Evolutionary conservation across 139 green algal genomes (phyloP).

Genomic region (Micractinium conductrix): DNA sequence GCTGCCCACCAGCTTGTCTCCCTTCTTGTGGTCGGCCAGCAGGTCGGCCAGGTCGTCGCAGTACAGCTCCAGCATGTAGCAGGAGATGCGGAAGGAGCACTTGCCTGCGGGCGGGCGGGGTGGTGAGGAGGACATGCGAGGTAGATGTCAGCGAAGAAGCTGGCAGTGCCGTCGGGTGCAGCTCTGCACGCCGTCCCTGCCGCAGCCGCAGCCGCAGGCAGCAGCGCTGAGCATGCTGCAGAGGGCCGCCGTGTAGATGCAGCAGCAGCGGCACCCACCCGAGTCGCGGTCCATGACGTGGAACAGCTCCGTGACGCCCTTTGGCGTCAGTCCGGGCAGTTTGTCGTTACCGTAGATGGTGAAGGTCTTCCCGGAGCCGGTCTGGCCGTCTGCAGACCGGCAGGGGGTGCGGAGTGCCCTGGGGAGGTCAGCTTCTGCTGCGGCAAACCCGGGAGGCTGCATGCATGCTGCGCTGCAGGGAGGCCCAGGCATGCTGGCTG

Average conservation of each 20-base stretch:
- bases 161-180: not conserved
- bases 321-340: constrained; percentile 87
- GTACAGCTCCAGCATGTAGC: constrained; percentile 99
- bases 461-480: too few relatives aligned
- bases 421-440: too few relatives aligned
- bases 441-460: too few relatives aligned
- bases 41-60: constrained; percentile 88
- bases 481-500: too few relatives aligned
- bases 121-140: not conserved
- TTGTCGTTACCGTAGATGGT: constrained; percentile 87
- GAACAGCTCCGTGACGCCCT: constrained; percentile 93
- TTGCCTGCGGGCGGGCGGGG: constrained; percentile 54
- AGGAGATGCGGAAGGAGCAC: constrained; percentile 82
- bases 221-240: too few relatives aligned
- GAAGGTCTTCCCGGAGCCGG: constrained; percentile 89
- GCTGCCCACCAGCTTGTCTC: constrained; percentile 24
- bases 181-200: not conserved
- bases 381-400: constrained; percentile 69
- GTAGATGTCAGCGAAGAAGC: too few relatives aligned
- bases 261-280: not conserved
- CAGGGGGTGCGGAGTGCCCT: too few relatives aligned
- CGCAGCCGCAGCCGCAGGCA: too few relatives aligned
- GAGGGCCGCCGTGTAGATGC: too few relatives aligned
- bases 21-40: constrained; percentile 59
- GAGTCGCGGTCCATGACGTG: constrained; percentile 73